These are phyloP conservation scores for Solanum dulcamara DNA, from an alignment of 257 asterid genomes.

Conservation along the genomic window DNA sequence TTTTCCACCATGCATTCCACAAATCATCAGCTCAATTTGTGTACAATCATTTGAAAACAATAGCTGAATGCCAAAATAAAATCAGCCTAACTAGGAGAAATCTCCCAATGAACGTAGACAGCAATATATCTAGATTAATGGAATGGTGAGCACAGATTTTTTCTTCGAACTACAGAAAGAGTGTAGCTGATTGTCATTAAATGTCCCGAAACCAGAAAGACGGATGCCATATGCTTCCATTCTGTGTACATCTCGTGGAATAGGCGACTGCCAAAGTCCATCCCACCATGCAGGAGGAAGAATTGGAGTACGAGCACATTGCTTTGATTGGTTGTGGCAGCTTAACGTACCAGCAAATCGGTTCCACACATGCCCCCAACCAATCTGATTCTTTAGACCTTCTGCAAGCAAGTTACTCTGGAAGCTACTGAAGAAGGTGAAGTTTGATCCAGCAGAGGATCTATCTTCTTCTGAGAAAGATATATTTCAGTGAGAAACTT, in stretches of 20 bases:
- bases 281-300: conserved; percentile 99
- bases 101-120: background rate
- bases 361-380: conserved; percentile 99
- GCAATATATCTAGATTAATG: conserved; percentile 26
- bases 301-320: conserved; percentile 80
- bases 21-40: background rate
- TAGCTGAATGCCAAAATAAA: background rate
- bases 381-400: conserved; percentile 69
- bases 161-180: conserved; percentile 43
- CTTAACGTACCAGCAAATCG: conserved; percentile 82
- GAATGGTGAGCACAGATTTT: conserved; percentile 9
- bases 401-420: conserved; percentile 58
- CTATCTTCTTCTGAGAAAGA: conserved; percentile 40
- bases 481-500: background rate
- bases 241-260: conserved; percentile 54
- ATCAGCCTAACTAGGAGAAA: background rate
- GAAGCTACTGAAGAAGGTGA: conserved; percentile 78
- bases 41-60: background rate
- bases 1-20: background rate
- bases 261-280: conserved; percentile 96
- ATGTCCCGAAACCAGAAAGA: conserved; percentile 62
- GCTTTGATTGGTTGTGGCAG: conserved; percentile 53
- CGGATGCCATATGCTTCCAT: conserved; percentile 75
- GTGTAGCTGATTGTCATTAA: conserved; percentile 31
- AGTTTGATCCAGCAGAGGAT: conserved; percentile 23